These are phyloP conservation scores for Penicillium fuscoglaucum DNA, from an alignment of 2,329 filamentous ascomycete species.

Conservation along the genomic window DNA sequence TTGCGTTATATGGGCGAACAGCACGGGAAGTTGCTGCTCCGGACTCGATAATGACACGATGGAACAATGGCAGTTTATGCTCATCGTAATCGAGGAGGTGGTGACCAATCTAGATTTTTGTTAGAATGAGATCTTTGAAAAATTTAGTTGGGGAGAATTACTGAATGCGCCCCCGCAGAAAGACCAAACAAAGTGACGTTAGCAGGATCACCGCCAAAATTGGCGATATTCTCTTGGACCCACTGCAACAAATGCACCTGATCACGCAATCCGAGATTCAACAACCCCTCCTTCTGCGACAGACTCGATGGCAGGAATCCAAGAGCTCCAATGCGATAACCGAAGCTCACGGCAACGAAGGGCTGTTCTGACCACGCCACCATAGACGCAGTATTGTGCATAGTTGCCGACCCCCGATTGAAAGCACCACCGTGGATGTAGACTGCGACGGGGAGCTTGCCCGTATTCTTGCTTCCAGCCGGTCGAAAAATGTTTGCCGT, in stretches of 20 bases:
- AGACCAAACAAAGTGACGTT: constrained; percentile 43
- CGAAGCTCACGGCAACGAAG: constrained; percentile 48
- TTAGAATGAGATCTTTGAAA: neutral
- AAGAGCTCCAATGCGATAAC: constrained; percentile 52
- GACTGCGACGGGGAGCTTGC: constrained; percentile 42
- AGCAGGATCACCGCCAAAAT: constrained; percentile 27
- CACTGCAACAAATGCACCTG: constrained; percentile 37
- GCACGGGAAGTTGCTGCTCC: constrained; percentile 50
- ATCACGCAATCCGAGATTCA: constrained; percentile 46
- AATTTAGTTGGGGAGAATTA: neutral
- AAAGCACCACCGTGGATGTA: constrained; percentile 47
- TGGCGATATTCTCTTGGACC: constrained; percentile 27
- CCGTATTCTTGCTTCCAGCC: constrained; percentile 10
- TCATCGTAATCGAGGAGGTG: constrained; percentile 58
- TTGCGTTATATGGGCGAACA: constrained; percentile 44
- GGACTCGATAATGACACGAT: constrained; percentile 50
- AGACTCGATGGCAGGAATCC: constrained; percentile 66
- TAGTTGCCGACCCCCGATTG: constrained; percentile 35
- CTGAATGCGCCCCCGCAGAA: constrained; percentile 52
- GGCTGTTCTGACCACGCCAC: constrained; percentile 54
- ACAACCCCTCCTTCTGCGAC: constrained; percentile 54
- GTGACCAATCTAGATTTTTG: constrained; percentile 60
- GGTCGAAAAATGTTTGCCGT: constrained; percentile 46
- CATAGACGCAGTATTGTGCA: constrained; percentile 62
- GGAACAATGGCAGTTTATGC: constrained; percentile 39